Conservation (phyloP, 768 basidiomycete genomes). For the Tricholoma matsutake region DNA sequence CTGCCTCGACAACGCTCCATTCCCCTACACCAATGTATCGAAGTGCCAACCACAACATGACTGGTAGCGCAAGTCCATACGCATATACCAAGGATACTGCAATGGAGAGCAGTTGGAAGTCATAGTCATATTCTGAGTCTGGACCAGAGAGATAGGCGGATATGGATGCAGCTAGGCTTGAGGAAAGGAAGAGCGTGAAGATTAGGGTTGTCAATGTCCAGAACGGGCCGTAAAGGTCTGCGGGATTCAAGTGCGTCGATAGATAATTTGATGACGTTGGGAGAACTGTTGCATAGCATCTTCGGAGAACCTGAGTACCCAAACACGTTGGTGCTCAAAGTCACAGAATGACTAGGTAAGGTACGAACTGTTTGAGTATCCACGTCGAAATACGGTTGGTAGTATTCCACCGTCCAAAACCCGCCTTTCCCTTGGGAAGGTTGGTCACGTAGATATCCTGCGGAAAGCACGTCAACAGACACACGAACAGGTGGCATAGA, state of each 20-base stretch:
- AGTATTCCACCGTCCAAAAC: constrained; percentile 84
- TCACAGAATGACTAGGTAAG: not conserved
- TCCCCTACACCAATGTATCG: constrained; percentile 86
- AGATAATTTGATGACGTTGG: constrained; percentile 66
- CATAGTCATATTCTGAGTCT: constrained; percentile 61
- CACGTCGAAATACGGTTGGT: constrained; percentile 86
- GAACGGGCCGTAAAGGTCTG: constrained; percentile 89
- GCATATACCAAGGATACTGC: constrained; percentile 83
- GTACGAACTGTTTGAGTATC: constrained; percentile 67
- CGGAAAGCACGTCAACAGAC: not conserved
- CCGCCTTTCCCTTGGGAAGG: constrained; percentile 44
- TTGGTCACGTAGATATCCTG: constrained; percentile 67
- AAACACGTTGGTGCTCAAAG: not conserved
- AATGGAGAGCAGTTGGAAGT: constrained; percentile 82
- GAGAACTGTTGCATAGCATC: constrained; percentile 78
- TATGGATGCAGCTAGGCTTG: constrained; percentile 87
- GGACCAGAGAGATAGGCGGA: constrained; percentile 76
- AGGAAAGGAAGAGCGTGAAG: constrained; percentile 89
- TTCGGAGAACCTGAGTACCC: constrained; percentile 56
- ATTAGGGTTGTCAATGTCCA: constrained; percentile 97
- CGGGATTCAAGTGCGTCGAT: constrained; percentile 59
- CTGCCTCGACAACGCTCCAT: constrained; percentile 84
- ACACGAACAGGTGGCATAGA: not conserved
- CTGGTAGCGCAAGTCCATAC: constrained; percentile 81
- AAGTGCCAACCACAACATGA: constrained; percentile 80